phyloP scores from a whole-genome alignment of 768 basidiomycete genomes.

The Strobilomyces echinocephalus region DNA sequence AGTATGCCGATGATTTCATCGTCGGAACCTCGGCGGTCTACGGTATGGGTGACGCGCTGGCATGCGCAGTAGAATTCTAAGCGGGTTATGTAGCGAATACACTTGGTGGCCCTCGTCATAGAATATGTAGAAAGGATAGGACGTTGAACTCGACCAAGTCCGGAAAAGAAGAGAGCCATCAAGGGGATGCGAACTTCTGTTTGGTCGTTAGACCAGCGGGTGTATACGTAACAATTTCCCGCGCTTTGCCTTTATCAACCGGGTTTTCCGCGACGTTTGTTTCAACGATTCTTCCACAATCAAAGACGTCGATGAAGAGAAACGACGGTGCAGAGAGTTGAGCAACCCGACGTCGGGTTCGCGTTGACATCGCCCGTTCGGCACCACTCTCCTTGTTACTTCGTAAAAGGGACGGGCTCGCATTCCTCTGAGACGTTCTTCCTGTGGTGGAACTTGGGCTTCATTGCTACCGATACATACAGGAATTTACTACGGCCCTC shows the following conservation, averaged over 20 bases:
- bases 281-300: constrained; percentile 43
- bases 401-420: constrained; percentile 53
- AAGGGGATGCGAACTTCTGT: no score
- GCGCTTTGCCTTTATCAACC: constrained; percentile 7
- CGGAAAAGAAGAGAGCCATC: no score
- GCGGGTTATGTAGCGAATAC: no score
- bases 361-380: constrained; percentile 64
- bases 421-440: constrained; percentile 48
- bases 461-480: background rate
- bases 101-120: no score
- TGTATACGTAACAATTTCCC: constrained; percentile 20
- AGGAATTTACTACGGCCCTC: background rate
- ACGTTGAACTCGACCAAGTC: no score
- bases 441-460: constrained; percentile 3
- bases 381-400: constrained; percentile 57
- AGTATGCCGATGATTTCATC: no score
- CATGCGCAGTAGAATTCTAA: no score
- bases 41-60: no score
- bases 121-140: no score
- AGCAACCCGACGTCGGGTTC: constrained; percentile 44
- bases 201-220: background rate
- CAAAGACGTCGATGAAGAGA: constrained; percentile 51
- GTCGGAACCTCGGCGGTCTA: no score
- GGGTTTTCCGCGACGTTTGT: background rate
- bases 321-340: constrained; percentile 53